Evolutionary conservation across 73 alveolate species (phyloP).

Genomic region (Paramecium pentaurelia): DNA sequence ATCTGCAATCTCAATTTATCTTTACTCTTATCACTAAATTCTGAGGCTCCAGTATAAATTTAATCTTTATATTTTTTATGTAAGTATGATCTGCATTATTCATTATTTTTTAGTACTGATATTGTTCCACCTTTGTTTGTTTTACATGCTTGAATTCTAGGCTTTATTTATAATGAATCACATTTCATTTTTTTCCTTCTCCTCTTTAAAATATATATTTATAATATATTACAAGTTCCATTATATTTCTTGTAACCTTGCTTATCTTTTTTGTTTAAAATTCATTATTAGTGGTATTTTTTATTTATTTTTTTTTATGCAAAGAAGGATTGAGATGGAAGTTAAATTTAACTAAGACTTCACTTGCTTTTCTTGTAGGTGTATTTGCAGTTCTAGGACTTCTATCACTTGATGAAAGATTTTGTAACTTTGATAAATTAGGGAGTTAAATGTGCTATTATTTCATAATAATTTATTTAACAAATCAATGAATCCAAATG

Average conservation of each 20-base stretch:
- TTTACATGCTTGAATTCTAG: slow-evolving; percentile 35
- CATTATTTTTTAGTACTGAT: slow-evolving; percentile 33
- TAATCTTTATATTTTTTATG: slow-evolving; percentile 42
- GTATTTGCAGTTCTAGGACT: neutral
- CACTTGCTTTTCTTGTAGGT: slow-evolving; percentile 17
- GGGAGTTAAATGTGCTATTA: neutral
- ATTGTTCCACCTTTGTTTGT: slow-evolving; percentile 19
- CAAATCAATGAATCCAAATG: slow-evolving; percentile 40
- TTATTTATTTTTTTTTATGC: slow-evolving; percentile 4
- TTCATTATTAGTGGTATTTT: neutral
- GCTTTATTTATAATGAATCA: neutral
- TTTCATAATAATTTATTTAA: neutral
- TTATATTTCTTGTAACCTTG: slow-evolving; percentile 26
- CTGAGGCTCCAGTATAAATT: slow-evolving; percentile 28
- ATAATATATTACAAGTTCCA: neutral
- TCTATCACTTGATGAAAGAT: neutral
- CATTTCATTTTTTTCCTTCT: slow-evolving; percentile 3
- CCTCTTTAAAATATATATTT: neutral
- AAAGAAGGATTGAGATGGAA: slow-evolving; percentile 39
- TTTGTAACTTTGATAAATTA: neutral
- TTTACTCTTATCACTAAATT: slow-evolving; percentile 1
- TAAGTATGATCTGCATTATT: neutral
- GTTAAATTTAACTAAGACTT: neutral
- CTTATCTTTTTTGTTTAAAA: neutral
- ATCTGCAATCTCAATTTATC: slow-evolving; percentile 25